Evolutionary conservation across 768 basidiomycete species (phyloP).

Genomic region (Leccinum uliginosum): DNA sequence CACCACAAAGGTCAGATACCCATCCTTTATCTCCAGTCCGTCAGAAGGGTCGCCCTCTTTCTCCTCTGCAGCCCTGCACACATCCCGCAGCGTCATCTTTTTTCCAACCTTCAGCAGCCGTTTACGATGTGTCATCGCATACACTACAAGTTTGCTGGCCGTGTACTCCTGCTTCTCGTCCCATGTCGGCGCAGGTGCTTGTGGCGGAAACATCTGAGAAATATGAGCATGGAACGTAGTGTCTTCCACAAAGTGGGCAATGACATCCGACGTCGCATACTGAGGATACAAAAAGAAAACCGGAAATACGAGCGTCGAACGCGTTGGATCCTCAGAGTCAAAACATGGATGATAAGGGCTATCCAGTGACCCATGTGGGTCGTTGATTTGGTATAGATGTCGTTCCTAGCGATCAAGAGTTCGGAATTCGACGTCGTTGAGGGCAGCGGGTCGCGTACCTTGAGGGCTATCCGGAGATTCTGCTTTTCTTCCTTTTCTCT

Average conservation of each 20-base stretch:
- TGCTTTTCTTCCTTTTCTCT: slow-evolving; percentile 50
- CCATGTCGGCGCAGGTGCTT: slow-evolving; percentile 66
- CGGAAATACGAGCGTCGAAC: slow-evolving; percentile 69
- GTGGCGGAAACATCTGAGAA: slow-evolving; percentile 76
- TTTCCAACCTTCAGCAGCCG: slow-evolving; percentile 88
- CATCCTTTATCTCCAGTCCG: slow-evolving; percentile 81
- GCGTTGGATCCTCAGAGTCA: slow-evolving; percentile 58
- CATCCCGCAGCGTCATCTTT: slow-evolving; percentile 80
- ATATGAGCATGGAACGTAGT: slow-evolving; percentile 79
- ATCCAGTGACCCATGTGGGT: slow-evolving; percentile 43
- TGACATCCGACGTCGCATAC: slow-evolving; percentile 83
- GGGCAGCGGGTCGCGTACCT: slow-evolving; percentile 41
- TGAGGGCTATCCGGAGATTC: slow-evolving; percentile 55
- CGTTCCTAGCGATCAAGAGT: slow-evolving; percentile 51
- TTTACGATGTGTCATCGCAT: slow-evolving; percentile 73
- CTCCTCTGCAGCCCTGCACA: slow-evolving; percentile 58
- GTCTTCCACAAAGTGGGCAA: slow-evolving; percentile 80
- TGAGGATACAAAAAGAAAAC: slow-evolving; percentile 94
- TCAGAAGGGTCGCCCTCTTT: slow-evolving; percentile 61
- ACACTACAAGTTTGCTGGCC: slow-evolving; percentile 63
- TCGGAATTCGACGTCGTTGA: background rate
- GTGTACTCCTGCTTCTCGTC: slow-evolving; percentile 68
- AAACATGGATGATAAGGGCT: slow-evolving; percentile 64
- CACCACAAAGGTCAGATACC: slow-evolving; percentile 75
- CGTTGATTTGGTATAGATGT: slow-evolving; percentile 58